Conservation (phyloP, 441 rosid species). For the Pelargonium australe region DNA sequence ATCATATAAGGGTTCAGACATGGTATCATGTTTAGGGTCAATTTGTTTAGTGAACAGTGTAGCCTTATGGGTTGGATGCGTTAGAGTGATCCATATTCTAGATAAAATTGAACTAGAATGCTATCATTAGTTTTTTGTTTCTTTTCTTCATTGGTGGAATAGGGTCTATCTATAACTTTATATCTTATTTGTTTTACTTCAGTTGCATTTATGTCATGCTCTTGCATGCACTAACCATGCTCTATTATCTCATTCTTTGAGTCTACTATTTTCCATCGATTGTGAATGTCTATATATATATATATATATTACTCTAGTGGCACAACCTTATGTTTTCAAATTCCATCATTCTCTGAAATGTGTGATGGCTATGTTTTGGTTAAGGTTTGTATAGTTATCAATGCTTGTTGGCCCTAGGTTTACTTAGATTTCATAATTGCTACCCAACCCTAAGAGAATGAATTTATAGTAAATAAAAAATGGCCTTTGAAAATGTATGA, state of each 20-base stretch:
- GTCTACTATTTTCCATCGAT: not conserved
- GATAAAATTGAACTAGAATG: not conserved
- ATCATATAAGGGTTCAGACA: not conserved
- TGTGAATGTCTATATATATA: not conserved
- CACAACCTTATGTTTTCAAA: not conserved
- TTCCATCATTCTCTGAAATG: not conserved
- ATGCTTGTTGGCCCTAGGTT: constrained; percentile 2
- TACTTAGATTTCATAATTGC: not conserved
- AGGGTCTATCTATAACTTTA: too few species aligned
- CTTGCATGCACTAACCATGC: not conserved
- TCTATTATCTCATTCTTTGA: not conserved
- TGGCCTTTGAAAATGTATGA: not conserved
- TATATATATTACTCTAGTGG: not conserved
- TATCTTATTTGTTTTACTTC: too few species aligned
- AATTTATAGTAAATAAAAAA: not conserved
- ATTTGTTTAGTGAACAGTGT: not conserved
- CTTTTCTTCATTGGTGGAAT: not conserved
- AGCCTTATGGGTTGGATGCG: not conserved
- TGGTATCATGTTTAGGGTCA: not conserved
- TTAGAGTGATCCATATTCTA: not conserved
- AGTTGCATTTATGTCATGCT: too few species aligned
- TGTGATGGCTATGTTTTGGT: not conserved
- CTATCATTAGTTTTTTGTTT: not conserved
- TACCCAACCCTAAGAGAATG: not conserved
- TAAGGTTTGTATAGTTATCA: not conserved